Evolutionary conservation across 2,329 filamentous ascomycete species (phyloP).

Genomic region (Xylaria hypoxylon): DNA sequence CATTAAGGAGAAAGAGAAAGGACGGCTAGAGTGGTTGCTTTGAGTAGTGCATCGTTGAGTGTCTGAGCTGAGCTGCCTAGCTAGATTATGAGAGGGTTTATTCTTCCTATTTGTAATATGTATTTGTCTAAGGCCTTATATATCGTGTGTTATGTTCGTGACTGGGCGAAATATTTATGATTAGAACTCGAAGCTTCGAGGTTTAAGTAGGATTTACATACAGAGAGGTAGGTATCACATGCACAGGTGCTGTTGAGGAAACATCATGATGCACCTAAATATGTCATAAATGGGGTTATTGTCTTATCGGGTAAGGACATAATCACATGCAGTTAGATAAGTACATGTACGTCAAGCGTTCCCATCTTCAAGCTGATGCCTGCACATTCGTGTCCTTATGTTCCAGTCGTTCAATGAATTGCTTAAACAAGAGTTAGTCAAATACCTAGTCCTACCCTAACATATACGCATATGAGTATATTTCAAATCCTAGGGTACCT

Average conservation of each 20-base stretch:
- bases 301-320: background rate
- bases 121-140: too few species aligned
- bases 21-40: background rate
- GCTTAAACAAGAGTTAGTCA: background rate
- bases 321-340: too few species aligned
- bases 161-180: too few species aligned
- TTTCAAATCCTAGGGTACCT: background rate
- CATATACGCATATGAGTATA: background rate
- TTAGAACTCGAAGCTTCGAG: too few species aligned
- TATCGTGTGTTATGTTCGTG: too few species aligned
- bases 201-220: too few species aligned
- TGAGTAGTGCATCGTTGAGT: background rate
- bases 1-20: background rate
- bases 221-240: background rate
- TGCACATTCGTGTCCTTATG: background rate
- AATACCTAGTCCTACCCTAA: background rate
- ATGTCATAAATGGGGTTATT: background rate
- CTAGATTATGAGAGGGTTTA: background rate
- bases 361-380: background rate
- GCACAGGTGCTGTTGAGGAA: too few species aligned
- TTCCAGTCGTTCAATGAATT: background rate
- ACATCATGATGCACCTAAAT: too few species aligned
- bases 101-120: too few species aligned
- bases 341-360: too few species aligned
- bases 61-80: background rate